Base-by-base conservation (phyloP, 169 alveolate genomes). In the Cryptosporidium canis region DNA sequence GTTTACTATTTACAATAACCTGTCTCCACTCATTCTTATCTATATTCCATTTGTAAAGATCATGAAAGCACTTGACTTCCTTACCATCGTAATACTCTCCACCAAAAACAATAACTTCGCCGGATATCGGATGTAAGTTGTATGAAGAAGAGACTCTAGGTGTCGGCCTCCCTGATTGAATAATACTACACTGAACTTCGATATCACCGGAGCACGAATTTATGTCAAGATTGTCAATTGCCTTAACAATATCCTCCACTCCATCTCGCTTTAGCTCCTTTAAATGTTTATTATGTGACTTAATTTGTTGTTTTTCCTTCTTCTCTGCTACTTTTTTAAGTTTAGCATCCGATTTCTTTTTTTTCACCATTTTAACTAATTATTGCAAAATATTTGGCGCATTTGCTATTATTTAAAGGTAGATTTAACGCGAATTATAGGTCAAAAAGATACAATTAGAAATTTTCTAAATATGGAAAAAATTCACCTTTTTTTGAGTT, bases 51-150 rank as follows among this genome's bases (percentile, higher is more conserved):
- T 92, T 71, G 84, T 87, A 95, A 41, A 94, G 85, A 64, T 96
- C 98, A 67, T 95, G 95, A 66, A 87, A 96, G 14, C 94, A 92
- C 39, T 87, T 85, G 44, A 92, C 94, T 61, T 92, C 92, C 55
- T 90, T 85, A 35, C 97, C 97, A 70, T 95, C 95, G 68, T 92
- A 95, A 70, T 92, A 91, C 82, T 96, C 98, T 12, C 98, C 98
- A 31, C 98, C 98, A 83, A 96, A 96, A 83, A 96, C 83, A 51
- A 96, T 77, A 35, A 93, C 70, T 53, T 92, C 94, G 6, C 92
- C 94, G 21, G 77, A 43, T 24, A 77, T 56, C 7, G 87, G 87
- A 39, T 77, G 87, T 12, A 77, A 39, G 58, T 77, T 77, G 64
- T 39, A 77, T 24, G 87, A 77, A 16, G 87, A 77, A 35, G 87